Conservation (phyloP, 2,329 filamentous ascomycete genomes). For the Alternaria gansuensis region DNA sequence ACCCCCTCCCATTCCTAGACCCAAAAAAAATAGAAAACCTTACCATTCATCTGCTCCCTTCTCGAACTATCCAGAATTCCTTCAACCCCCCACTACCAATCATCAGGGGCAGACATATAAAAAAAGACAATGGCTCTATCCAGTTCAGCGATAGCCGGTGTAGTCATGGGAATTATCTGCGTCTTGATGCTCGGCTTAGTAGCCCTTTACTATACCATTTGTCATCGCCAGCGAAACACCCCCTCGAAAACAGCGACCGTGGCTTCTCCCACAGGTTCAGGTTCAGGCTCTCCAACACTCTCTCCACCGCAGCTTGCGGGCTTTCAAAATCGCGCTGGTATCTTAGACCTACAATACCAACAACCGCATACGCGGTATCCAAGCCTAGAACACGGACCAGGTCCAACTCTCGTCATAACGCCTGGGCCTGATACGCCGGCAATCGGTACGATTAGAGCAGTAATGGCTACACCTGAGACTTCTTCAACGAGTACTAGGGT, state of each 20-base stretch:
- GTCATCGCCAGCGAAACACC: neutral
- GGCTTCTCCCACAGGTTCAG: neutral
- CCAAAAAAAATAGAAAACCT: neutral
- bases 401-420: conserved; percentile 6
- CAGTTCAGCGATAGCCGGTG: neutral
- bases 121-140: neutral
- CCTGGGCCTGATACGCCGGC: neutral
- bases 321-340: neutral
- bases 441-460: conserved; percentile 3
- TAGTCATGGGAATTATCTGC: neutral
- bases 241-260: neutral
- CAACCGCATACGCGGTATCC: neutral
- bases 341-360: neutral
- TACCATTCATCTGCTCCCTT: too few relatives aligned
- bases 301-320: neutral
- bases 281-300: neutral
- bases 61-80: neutral
- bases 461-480: neutral
- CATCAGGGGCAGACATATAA: neutral
- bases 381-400: conserved; percentile 11
- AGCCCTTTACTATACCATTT: neutral
- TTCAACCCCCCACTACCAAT: neutral
- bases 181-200: neutral
- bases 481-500: neutral
- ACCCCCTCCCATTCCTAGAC: neutral